These are phyloP conservation scores for Geotrichum europaeum DNA, from an alignment of 1,139 yeast species.

Conservation along the genomic window DNA sequence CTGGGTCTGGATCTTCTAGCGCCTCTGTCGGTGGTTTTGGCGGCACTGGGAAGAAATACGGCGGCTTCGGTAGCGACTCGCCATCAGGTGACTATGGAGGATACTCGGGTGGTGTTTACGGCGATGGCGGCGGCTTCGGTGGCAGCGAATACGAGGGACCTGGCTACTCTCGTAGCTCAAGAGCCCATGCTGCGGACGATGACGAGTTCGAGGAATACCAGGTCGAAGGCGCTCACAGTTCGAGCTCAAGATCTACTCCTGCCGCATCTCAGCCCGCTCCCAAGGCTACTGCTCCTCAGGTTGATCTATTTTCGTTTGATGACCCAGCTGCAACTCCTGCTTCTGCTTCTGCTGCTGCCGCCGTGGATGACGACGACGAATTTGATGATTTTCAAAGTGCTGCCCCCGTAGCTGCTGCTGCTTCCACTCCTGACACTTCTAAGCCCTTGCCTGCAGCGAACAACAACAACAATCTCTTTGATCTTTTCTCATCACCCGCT, in stretches of 20 bases:
- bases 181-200: conserved; percentile 15
- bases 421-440: conserved; percentile 30
- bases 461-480: conserved; percentile 22
- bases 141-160: conserved; percentile 35
- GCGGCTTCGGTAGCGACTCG: conserved; percentile 37
- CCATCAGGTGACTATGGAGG: conserved; percentile 36
- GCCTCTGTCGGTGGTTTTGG: conserved; percentile 36
- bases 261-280: conserved; percentile 25
- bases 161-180: conserved; percentile 28
- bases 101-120: conserved; percentile 53
- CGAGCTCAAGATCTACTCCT: conserved; percentile 14
- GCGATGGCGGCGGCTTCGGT: conserved; percentile 74
- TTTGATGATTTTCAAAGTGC: conserved; percentile 94
- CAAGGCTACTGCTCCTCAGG: conserved; percentile 24
- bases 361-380: conserved; percentile 67
- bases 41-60: conserved; percentile 37
- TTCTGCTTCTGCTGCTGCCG: conserved; percentile 23
- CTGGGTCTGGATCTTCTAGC: conserved; percentile 26
- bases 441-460: conserved; percentile 21
- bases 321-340: conserved; percentile 29
- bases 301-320: conserved; percentile 52
- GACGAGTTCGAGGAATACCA: conserved; percentile 67
- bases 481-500: conserved; percentile 22
- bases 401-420: conserved; percentile 26
- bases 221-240: conserved; percentile 22